These are phyloP conservation scores for Scenedesmus sp. DNA, from an alignment of 163 green algal species.

Conservation along the genomic window DNA sequence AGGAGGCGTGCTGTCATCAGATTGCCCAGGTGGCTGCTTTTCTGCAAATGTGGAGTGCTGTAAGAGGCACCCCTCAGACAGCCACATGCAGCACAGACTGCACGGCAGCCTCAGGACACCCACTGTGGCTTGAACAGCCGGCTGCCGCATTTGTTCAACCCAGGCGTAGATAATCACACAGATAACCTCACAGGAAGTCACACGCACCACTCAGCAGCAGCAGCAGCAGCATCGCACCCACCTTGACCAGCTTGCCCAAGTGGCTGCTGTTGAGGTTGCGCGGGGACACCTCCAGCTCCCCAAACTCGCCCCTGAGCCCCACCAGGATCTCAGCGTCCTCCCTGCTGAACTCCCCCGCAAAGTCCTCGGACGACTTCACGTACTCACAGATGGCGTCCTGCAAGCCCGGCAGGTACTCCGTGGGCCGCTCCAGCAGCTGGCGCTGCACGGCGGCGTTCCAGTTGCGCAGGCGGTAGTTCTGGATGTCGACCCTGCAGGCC, in stretches of 20 bases:
- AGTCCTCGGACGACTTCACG: slow-evolving; percentile 19
- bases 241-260: slow-evolving; percentile 89
- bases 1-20: too few species aligned
- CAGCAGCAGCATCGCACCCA: background rate
- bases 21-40: too few species aligned
- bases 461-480: slow-evolving; percentile 49
- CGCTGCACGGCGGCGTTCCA: slow-evolving; percentile 74
- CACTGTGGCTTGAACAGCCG: too few species aligned
- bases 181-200: too few species aligned
- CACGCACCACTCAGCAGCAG: background rate
- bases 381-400: slow-evolving; percentile 90
- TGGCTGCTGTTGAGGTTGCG: slow-evolving; percentile 85
- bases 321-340: slow-evolving; percentile 74
- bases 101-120: background rate
- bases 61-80: too few species aligned
- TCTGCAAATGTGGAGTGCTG: too few species aligned
- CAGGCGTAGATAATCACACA: too few species aligned
- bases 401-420: slow-evolving; percentile 87
- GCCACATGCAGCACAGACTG: background rate
- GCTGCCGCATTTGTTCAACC: too few species aligned
- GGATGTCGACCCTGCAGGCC: slow-evolving; percentile 23
- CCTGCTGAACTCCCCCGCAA: slow-evolving; percentile 64
- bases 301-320: slow-evolving; percentile 91
- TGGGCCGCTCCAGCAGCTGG: slow-evolving; percentile 80
- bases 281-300: slow-evolving; percentile 84